Conservation (phyloP, 2,329 filamentous ascomycete species). For the Incumbomyces lentus region DNA sequence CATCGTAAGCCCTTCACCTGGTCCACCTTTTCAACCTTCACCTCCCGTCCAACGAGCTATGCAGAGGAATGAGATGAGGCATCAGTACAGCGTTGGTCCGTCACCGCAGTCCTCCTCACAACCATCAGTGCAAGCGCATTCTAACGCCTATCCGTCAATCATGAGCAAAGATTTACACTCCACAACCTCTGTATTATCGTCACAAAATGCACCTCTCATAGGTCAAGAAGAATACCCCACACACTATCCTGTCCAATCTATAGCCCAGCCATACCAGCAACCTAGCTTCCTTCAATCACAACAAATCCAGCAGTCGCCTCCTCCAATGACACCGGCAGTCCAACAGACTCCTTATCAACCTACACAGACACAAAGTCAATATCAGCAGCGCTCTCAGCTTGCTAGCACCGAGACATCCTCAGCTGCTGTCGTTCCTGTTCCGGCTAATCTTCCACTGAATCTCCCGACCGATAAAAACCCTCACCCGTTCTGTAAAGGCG, state of each 20-base stretch:
- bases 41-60: neutral
- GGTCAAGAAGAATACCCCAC: too few species aligned
- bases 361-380: too few species aligned
- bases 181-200: too few species aligned
- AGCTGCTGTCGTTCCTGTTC: neutral
- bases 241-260: too few species aligned
- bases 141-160: constrained; percentile 4
- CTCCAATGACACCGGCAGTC: too few species aligned
- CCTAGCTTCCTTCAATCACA: neutral
- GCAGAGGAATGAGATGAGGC: neutral
- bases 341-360: too few species aligned
- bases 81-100: neutral
- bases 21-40: constrained; percentile 3
- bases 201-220: too few species aligned
- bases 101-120: neutral
- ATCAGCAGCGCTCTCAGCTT: too few species aligned
- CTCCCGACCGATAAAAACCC: constrained; percentile 27
- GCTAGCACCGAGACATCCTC: constrained; percentile 4
- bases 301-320: too few species aligned
- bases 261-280: neutral
- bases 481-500: constrained; percentile 32
- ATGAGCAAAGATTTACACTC: too few species aligned
- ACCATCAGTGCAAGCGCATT: neutral
- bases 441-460: constrained; percentile 5
- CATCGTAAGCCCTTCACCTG: neutral